Percentiles rank a stretch among this genome's conserved stretches.
phyloP scores from a whole-genome alignment of 257 asterid species.

The Striga asiatica region DNA sequence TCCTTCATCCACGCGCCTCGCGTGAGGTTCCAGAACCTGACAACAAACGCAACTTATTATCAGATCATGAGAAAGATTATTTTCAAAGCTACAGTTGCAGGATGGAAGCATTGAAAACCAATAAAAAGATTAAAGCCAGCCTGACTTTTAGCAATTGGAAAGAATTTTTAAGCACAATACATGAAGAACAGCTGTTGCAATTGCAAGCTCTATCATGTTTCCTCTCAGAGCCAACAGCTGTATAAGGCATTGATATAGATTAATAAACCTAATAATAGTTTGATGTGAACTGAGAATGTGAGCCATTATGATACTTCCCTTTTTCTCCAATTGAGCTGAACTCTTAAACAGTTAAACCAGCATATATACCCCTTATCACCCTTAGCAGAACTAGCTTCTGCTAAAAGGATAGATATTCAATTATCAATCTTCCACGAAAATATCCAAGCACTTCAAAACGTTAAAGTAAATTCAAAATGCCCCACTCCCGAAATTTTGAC shows the following conservation, averaged over 20 bases:
- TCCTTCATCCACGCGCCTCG: conserved; percentile 86
- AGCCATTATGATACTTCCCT: no score
- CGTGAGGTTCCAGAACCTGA: conserved; percentile 84
- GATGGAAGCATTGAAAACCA: neutral
- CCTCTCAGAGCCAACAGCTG: neutral
- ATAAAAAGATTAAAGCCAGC: neutral
- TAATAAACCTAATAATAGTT: no score
- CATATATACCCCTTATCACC: neutral
- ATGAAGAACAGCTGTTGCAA: neutral
- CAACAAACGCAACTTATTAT: conserved; percentile 8
- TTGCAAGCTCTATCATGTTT: conserved; percentile 1
- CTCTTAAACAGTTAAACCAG: no score
- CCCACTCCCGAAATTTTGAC: conserved; percentile 2
- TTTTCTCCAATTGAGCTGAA: no score
- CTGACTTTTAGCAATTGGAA: neutral
- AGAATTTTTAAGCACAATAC: neutral
- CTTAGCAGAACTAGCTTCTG: neutral
- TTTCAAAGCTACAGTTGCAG: neutral
- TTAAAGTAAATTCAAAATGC: neutral
- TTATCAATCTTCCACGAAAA: neutral
- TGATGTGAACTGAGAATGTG: no score
- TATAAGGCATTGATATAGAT: neutral
- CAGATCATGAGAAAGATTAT: neutral
- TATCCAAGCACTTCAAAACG: neutral
- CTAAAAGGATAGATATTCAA: neutral